Evolutionary conservation across 2,329 filamentous ascomycete species (phyloP), one percentile per base, ranked within the genome.

Genomic region (Calonectria pauciramosa): DNA sequence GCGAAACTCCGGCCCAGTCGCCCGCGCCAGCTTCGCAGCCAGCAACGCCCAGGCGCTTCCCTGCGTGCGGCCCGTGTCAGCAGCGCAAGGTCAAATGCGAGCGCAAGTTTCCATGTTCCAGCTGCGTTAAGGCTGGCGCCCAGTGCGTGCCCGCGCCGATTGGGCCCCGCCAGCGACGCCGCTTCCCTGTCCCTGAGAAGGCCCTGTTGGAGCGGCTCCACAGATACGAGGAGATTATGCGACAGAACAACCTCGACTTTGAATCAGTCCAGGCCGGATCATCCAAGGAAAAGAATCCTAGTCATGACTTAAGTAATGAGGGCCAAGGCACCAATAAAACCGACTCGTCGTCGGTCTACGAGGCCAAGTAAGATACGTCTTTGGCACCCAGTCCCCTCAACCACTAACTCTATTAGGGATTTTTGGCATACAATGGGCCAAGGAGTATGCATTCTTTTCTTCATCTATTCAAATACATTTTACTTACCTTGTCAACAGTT

Each of bases 21-120:
- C 7, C 26, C 32, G 26, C 26, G 44, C 18, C 60, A 16, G 26
- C 41, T 8, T 49, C 41, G 7, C 60, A 49, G 60, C 60, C 60
- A 9, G 26, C 49, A 38, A 59, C 26, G 11, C 51, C 14, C 28
- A 54, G 30, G 23, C 82, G 84, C 13, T 80, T 86, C 5, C 80
- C 87, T 5, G 84, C 87, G 1, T 94, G 93, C 77, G 83, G 91
- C 1, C 86, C 89, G 1, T 95, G 93, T 76, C 91, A 94, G 79
- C 91, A 92, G 77, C 89, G 91, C 65, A 93, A 93, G 80, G 85
- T 93, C 47, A 92, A 90, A 74, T 94, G 92, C 82, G 88, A 93
- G 78, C 89, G 90, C 72, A 87, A 84, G 28, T 89, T 89, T 75
- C 92, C 91, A 3, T 94, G 92, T 78, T 80, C 86, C 2, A 89